Conservation (phyloP, 805 yeast genomes). For the Ogataea methanolica region DNA sequence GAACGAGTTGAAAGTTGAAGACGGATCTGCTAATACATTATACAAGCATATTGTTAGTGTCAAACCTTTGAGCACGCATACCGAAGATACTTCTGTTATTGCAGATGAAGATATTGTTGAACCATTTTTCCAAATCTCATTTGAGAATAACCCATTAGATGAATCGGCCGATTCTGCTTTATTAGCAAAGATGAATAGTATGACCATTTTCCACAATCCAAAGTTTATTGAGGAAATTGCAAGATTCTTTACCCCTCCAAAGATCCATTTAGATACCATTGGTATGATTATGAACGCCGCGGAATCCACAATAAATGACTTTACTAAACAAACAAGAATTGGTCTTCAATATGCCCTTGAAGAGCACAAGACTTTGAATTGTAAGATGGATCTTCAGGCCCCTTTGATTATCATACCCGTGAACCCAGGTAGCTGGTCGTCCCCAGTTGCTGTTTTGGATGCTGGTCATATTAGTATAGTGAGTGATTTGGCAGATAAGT, state of each 20-base stretch:
- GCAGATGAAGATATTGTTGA: constrained; percentile 25
- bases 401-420: constrained; percentile 86
- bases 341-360: constrained; percentile 92
- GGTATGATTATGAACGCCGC: constrained; percentile 93
- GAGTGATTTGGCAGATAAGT: constrained; percentile 74
- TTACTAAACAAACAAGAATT: constrained; percentile 82
- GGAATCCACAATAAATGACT: constrained; percentile 87
- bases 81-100: constrained; percentile 24
- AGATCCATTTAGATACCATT: constrained; percentile 78
- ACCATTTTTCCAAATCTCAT: constrained; percentile 77
- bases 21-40: constrained; percentile 73
- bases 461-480: constrained; percentile 89
- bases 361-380: constrained; percentile 86
- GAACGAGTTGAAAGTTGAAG: constrained; percentile 80
- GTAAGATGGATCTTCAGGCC: constrained; percentile 86
- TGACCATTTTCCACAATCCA: constrained; percentile 89
- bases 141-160: constrained; percentile 85
- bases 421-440: constrained; percentile 69
- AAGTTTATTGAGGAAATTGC: constrained; percentile 71
- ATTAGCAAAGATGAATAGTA: constrained; percentile 69
- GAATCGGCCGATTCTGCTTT: constrained; percentile 77
- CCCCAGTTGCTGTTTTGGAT: constrained; percentile 89
- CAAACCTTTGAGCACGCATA: constrained; percentile 47
- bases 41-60: constrained; percentile 87
- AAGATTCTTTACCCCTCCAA: constrained; percentile 81